Base-by-base conservation (phyloP, 148 eudicot species). In the Silene conica region DNA sequence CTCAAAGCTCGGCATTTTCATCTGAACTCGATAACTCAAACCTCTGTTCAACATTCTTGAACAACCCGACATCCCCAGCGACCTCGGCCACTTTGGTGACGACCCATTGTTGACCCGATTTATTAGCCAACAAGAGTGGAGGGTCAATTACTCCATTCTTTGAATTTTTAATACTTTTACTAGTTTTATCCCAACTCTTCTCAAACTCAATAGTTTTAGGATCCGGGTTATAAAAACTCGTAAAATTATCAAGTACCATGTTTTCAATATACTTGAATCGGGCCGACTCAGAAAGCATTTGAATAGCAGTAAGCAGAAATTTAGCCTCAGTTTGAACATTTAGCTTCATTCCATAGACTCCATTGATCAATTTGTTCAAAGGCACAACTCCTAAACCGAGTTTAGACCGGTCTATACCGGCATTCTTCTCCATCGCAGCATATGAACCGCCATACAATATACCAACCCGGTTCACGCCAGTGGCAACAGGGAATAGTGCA, bases 131-230 rank as follows among this genome's bases (percentile, higher is more conserved):
- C 23, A 19, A 59, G 21, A 59, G 23, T 19, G 63, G 25, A 8
- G 63, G 63, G 1, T 59, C 11, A 3, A 59, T 20, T 12, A 20
- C 63, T 21, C 63, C 63, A 19, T 59, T 10, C 23, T 5, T 19
- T 0, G 63, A 59, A 59, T 19, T 59, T 19, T 59, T 59, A 59
- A 59, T 8, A 59, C 21, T 9, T 59, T 59, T 59, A 59, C 23
- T 59, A 8, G 63, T 59, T 59, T 59, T 59, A 6, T 19, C 63
- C 63, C 63, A 59, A 59, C 63, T 59, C 23, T 20, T 59, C 63
- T 59, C 63, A 3, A 19, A 59, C n/a, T 59, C 63, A 59, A 59
- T 59, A 12, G 63, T 3, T 21, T 59, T 59, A 4, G 9, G 10
- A 59, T 59, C 63, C 63, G 63, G 63, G 23, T 21, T 19, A 19